Percentiles rank a stretch among this genome's conserved stretches.
Conservation (phyloP, 169 alveolate genomes). For the Sarcocystis neurona region DNA sequence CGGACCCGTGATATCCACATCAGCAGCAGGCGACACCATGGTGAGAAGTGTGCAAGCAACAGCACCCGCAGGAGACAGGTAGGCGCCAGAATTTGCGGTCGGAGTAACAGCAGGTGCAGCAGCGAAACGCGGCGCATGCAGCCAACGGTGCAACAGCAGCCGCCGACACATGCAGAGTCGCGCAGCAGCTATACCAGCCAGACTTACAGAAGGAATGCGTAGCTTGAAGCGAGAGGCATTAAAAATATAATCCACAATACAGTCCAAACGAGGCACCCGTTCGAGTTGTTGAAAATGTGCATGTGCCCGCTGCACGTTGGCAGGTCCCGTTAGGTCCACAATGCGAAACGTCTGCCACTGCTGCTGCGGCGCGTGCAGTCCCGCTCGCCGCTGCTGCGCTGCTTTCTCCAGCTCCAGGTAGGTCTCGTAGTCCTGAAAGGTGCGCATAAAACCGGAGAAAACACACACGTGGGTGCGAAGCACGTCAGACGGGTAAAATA, state of each 20-base stretch:
- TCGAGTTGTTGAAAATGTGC: slow-evolving; percentile 31
- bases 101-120: not conserved
- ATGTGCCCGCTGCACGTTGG: slow-evolving; percentile 41
- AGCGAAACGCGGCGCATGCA: too few relatives aligned
- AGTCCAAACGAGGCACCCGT: slow-evolving; percentile 25
- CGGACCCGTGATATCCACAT: too few relatives aligned
- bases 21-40: too few relatives aligned
- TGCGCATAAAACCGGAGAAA: too few relatives aligned
- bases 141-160: too few relatives aligned
- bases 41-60: too few relatives aligned
- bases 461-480: too few relatives aligned
- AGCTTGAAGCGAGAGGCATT: slow-evolving; percentile 48
- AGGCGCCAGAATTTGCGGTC: not conserved
- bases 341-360: not conserved
- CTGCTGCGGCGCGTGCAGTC: slow-evolving; percentile 26
- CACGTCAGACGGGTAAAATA: too few relatives aligned
- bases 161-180: too few relatives aligned
- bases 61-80: not conserved
- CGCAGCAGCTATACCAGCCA: not conserved
- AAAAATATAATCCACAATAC: slow-evolving; percentile 44
- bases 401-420: slow-evolving; percentile 42
- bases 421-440: slow-evolving; percentile 31
- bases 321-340: slow-evolving; percentile 55
- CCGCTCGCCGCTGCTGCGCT: slow-evolving; percentile 34
- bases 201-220: slow-evolving; percentile 43